These are phyloP conservation scores for Rhodotorula sp. DNA, from an alignment of 1,284 basidiomycete species.

Conservation along the genomic window DNA sequence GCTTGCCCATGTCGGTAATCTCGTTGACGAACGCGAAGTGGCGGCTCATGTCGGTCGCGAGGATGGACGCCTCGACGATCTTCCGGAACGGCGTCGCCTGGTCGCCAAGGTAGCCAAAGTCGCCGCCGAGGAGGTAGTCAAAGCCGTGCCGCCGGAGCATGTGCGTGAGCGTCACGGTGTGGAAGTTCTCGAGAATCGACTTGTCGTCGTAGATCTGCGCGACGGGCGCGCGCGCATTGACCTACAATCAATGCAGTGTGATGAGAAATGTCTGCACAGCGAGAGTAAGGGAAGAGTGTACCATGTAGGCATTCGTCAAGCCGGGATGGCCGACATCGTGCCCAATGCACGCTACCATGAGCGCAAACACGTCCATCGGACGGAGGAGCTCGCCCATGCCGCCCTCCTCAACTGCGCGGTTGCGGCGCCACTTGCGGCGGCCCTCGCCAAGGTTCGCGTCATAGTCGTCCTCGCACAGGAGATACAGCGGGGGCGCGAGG, in stretches of 20 bases:
- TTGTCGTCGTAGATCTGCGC: constrained; percentile 83
- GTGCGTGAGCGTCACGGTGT: constrained; percentile 77
- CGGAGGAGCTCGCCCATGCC: constrained; percentile 58
- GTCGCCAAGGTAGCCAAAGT: constrained; percentile 46
- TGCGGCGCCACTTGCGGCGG: constrained; percentile 47
- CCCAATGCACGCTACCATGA: constrained; percentile 86
- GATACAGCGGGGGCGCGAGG: constrained; percentile 70
- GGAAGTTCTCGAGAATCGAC: constrained; percentile 90
- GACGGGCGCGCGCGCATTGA: constrained; percentile 85
- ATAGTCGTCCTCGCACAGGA: constrained; percentile 53
- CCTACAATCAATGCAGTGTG: constrained; percentile 56
- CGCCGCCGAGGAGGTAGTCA: constrained; percentile 52
- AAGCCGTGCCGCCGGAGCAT: constrained; percentile 80
- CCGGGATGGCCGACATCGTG: constrained; percentile 96
- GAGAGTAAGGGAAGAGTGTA: constrained; percentile 53
- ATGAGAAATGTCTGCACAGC: neutral
- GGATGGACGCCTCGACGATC: constrained; percentile 72
- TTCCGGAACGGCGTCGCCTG: constrained; percentile 60
- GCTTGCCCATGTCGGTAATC: constrained; percentile 57
- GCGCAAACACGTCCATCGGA: constrained; percentile 74
- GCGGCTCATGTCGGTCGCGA: constrained; percentile 90
- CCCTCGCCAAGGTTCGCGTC: constrained; percentile 33
- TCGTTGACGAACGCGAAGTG: constrained; percentile 79
- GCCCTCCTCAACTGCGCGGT: constrained; percentile 56
- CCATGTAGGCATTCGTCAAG: constrained; percentile 87